phyloP scores from a whole-genome alignment of 805 yeast species.

The Lipomyces orientalis region DNA sequence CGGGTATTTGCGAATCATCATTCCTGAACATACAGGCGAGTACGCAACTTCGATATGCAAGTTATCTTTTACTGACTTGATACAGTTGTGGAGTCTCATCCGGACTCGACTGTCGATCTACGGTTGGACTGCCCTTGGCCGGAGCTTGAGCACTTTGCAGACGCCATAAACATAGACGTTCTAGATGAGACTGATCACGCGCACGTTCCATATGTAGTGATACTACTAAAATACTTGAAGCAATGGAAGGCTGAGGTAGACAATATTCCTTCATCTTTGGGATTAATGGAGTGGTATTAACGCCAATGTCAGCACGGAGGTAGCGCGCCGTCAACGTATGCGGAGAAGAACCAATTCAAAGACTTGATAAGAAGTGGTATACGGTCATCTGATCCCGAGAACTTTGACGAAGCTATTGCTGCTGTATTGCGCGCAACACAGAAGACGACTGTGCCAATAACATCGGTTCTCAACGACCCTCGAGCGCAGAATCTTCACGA shows the following conservation, averaged over 20 bases:
- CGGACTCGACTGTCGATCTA: slow-evolving; percentile 65
- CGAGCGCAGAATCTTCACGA: slow-evolving; percentile 23
- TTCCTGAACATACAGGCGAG: slow-evolving; percentile 62
- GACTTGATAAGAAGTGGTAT: slow-evolving; percentile 50
- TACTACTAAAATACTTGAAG: slow-evolving; percentile 61
- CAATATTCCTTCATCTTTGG: slow-evolving; percentile 38
- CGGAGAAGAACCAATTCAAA: slow-evolving; percentile 51
- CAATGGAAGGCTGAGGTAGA: slow-evolving; percentile 46
- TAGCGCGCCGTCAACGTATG: slow-evolving; percentile 44
- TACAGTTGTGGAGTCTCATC: slow-evolving; percentile 68
- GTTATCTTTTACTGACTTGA: background rate
- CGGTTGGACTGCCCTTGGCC: slow-evolving; percentile 75
- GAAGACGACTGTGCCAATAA: slow-evolving; percentile 44
- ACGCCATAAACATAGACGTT: slow-evolving; percentile 55
- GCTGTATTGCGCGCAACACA: slow-evolving; percentile 53
- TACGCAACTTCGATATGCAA: background rate
- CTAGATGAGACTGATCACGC: slow-evolving; percentile 55
- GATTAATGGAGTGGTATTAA: slow-evolving; percentile 9
- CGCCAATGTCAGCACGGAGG: slow-evolving; percentile 36
- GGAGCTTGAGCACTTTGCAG: slow-evolving; percentile 59
- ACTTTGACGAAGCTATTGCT: slow-evolving; percentile 59
- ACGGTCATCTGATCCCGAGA: slow-evolving; percentile 50
- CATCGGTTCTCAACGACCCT: slow-evolving; percentile 28
- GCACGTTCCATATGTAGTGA: slow-evolving; percentile 71
- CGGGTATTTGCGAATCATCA: slow-evolving; percentile 60